Percentiles rank a stretch among this genome's conserved stretches.
Conservation (phyloP, 2,329 filamentous ascomycete genomes). For the Camillea tinctor region DNA sequence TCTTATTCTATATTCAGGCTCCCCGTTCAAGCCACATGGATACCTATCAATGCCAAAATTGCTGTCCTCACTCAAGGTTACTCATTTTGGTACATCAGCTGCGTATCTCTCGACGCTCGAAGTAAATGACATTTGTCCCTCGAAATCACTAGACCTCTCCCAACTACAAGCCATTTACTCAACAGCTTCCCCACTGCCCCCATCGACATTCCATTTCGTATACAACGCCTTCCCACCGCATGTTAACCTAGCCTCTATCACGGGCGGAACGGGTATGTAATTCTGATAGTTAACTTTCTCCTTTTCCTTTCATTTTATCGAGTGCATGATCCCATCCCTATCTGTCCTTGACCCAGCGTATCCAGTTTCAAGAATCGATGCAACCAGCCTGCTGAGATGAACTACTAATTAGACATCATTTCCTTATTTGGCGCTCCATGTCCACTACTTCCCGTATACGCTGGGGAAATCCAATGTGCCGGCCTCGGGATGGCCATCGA, state of each 20-base stretch:
- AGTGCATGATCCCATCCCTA: neutral
- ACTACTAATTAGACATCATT: slow-evolving; percentile 66
- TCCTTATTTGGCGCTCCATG: slow-evolving; percentile 89
- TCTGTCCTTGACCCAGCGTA: neutral
- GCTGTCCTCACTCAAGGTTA: slow-evolving; percentile 77
- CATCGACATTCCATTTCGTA: slow-evolving; percentile 88
- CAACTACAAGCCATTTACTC: slow-evolving; percentile 84
- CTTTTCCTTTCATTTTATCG: neutral
- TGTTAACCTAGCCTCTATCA: slow-evolving; percentile 91
- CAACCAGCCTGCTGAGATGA: neutral
- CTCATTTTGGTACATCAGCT: slow-evolving; percentile 92
- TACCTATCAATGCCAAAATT: slow-evolving; percentile 80
- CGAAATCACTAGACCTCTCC: slow-evolving; percentile 55
- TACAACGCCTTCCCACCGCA: slow-evolving; percentile 76
- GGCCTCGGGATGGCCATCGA: slow-evolving; percentile 77
- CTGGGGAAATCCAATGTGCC: slow-evolving; percentile 74
- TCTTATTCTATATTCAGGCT: slow-evolving; percentile 87
- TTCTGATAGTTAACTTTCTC: neutral
- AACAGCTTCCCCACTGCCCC: slow-evolving; percentile 87
- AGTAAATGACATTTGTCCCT: slow-evolving; percentile 66
- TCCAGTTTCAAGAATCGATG: neutral
- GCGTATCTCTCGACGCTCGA: slow-evolving; percentile 92
- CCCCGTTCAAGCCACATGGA: slow-evolving; percentile 78
- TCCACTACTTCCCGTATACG: slow-evolving; percentile 68
- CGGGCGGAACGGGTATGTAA: slow-evolving; percentile 68